These are phyloP conservation scores for Kodamaea laetipori DNA, from an alignment of 805 yeast genomes.

Conservation along the genomic window DNA sequence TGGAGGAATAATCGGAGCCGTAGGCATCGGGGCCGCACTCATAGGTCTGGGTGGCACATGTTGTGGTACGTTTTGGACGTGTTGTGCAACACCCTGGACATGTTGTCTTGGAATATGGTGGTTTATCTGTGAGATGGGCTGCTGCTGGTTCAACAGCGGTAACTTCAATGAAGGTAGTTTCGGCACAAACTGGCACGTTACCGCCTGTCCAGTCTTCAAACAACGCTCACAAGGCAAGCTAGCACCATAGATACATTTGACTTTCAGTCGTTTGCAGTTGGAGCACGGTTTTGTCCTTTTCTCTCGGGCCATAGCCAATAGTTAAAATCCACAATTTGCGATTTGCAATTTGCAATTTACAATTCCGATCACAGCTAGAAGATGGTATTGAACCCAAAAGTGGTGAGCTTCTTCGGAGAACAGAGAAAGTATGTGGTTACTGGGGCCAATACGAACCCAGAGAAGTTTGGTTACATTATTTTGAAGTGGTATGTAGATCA, in stretches of 20 bases:
- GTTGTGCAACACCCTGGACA: not conserved
- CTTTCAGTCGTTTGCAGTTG: constrained; percentile 62
- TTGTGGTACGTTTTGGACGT: not conserved
- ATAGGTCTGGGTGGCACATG: not conserved
- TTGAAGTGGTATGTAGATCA: constrained; percentile 64
- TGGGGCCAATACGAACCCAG: constrained; percentile 68
- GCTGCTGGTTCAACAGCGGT: constrained; percentile 21
- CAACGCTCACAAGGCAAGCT: constrained; percentile 62
- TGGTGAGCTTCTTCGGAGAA: constrained; percentile 50
- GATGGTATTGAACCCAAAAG: constrained; percentile 30
- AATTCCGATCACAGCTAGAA: not conserved
- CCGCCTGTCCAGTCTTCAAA: constrained; percentile 46
- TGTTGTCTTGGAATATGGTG: not conserved
- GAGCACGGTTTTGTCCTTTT: constrained; percentile 61
- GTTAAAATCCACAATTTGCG: not conserved
- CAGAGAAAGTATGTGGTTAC: constrained; percentile 60
- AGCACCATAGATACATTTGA: constrained; percentile 55
- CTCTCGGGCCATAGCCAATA: constrained; percentile 30
- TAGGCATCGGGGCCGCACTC: not conserved
- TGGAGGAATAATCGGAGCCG: not conserved
- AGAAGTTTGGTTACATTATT: constrained; percentile 71
- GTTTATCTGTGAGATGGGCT: constrained; percentile 1
- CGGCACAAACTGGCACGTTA: constrained; percentile 55
- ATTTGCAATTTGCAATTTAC: not conserved
- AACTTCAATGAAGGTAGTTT: constrained; percentile 48